These are phyloP conservation scores for Coccomyxa subellipsoidea DNA, from an alignment of 163 green algal genomes.

Conservation along the genomic window DNA sequence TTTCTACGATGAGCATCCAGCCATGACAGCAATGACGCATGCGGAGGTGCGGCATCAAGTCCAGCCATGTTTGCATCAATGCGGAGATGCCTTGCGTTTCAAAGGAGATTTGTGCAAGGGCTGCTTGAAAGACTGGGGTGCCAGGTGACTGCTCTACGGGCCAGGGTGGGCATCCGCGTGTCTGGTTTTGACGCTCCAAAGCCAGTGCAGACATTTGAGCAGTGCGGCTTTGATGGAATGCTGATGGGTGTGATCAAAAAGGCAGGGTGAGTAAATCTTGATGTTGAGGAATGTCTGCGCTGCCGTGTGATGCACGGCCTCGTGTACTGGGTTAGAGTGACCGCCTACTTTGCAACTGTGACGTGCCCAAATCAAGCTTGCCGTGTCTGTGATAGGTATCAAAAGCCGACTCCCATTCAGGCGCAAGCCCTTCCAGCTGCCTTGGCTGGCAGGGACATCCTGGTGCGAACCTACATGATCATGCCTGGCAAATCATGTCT, in stretches of 20 bases:
- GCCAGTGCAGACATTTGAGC: conserved; percentile 69
- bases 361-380: too few relatives aligned
- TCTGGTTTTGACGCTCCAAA: conserved; percentile 62
- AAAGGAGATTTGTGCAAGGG: too few relatives aligned
- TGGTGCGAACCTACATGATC: conserved; percentile 36
- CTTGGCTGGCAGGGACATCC: conserved; percentile 87
- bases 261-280: conserved; percentile 42
- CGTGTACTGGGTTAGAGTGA: too few relatives aligned
- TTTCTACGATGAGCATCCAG: conserved; percentile 69
- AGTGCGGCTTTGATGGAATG: conserved; percentile 68
- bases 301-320: too few relatives aligned
- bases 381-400: conserved; percentile 61
- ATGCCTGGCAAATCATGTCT: neutral
- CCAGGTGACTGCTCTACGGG: conserved; percentile 21
- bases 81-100: neutral
- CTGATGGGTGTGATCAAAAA: conserved; percentile 68
- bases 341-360: too few relatives aligned
- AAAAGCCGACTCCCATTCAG: conserved; percentile 91
- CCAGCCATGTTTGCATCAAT: neutral
- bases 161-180: conserved; percentile 61
- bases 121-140: neutral
- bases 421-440: conserved; percentile 95
- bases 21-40: conserved; percentile 58
- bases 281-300: neutral
- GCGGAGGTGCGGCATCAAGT: conserved; percentile 48